A percentile compares a stretch with the other conserved stretches of the same genome.
Conservation (phyloP, 495 filamentous ascomycete species). For the Penicillium steckii region DNA sequence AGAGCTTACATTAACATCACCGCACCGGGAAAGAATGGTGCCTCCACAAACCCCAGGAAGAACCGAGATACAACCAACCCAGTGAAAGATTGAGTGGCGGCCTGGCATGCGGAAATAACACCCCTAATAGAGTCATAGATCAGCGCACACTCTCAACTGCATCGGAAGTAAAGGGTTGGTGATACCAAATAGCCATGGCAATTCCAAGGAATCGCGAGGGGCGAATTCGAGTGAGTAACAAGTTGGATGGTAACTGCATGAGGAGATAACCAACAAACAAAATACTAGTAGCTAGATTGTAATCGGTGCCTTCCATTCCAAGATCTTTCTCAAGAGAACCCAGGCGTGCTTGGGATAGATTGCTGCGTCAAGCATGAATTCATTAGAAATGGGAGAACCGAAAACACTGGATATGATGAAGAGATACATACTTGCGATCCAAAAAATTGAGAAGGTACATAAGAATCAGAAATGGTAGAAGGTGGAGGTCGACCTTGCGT, state of each 20-base stretch:
- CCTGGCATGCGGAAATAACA: slow-evolving; percentile 62
- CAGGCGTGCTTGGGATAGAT: slow-evolving; percentile 38
- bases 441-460: slow-evolving; percentile 83
- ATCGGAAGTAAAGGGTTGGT: slow-evolving; percentile 4
- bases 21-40: slow-evolving; percentile 48
- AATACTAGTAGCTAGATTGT: slow-evolving; percentile 61
- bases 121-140: slow-evolving; percentile 36
- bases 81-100: slow-evolving; percentile 52
- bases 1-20: slow-evolving; percentile 32
- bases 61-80: slow-evolving; percentile 65
- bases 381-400: not conserved
- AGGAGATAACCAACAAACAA: slow-evolving; percentile 66
- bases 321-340: slow-evolving; percentile 47
- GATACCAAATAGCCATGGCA: slow-evolving; percentile 36
- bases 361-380: slow-evolving; percentile 13
- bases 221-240: slow-evolving; percentile 51
- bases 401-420: too few relatives aligned
- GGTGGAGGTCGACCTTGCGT: slow-evolving; percentile 60
- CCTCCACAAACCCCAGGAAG: slow-evolving; percentile 65
- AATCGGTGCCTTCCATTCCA: slow-evolving; percentile 46
- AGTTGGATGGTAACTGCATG: slow-evolving; percentile 60
- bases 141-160: slow-evolving; percentile 32
- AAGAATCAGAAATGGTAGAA: slow-evolving; percentile 60
- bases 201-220: slow-evolving; percentile 31
- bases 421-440: slow-evolving; percentile 54